Base-by-base conservation (phyloP, 805 yeast genomes). In the Saturnispora diversa region DNA sequence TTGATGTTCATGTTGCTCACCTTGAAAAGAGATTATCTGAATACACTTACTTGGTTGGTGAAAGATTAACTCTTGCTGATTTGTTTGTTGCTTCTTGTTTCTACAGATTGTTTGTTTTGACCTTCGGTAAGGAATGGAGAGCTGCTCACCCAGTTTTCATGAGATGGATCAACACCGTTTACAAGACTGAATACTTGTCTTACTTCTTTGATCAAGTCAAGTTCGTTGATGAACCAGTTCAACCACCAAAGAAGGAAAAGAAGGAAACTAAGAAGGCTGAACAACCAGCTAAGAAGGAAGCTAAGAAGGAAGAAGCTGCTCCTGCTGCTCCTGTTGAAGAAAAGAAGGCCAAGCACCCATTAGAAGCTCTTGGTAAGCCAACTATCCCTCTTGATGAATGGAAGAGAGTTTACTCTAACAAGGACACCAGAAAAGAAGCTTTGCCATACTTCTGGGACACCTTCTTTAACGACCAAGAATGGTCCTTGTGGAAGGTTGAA, bases 371-470 rank as follows among this genome's bases (percentile, higher is more conserved):
- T 50, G 94, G 92, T 56, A 81, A 75, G 62, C 57, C 80, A 47
- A 69, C 72, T 53, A 69, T 79, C 54, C 67, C 76, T 47, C 57
- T 90, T 49, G 97, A 90, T 62, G 92, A 85, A 67, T 88, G 96
- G 94, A 92, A 92, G 79, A 83, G 96, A 72, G 69, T 69, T 52
- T 90, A 92, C 81, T 87, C 97, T 50, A 92, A 90, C 76, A 90
- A 86, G 70, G 97, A 92, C 59, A 90, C 97, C 63, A 84, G 97
- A 70, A 80, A 77, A 63, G 78, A 68, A 52, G 95, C 97, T 52
- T 73, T 90, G 54, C 97, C 97, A 64, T 92, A 90, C 88, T 92
- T 90, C 88, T 92, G 96, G 96, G 60, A 69, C 51, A 83, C 82
- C 64, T 80, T 83, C 72, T 90, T 73, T 75, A 81, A 90, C 71